A percentile compares a stretch with the other conserved stretches of the same genome.
These are phyloP conservation scores for Suillus subluteus DNA, from an alignment of 768 basidiomycete species.

Conservation along the genomic window DNA sequence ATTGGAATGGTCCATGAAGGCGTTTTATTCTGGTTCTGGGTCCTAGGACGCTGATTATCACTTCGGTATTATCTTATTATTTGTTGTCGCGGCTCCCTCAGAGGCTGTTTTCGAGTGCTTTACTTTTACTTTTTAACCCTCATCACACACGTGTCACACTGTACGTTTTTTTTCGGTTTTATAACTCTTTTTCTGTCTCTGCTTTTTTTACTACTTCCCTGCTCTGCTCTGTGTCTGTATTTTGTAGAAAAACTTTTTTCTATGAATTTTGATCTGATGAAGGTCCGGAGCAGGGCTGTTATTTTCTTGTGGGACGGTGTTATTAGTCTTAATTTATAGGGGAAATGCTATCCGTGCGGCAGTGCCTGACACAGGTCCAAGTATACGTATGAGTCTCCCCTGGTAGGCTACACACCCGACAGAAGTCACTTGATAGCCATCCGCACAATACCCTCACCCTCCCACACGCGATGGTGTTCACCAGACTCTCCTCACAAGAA, in stretches of 20 bases:
- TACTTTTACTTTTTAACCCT: neutral
- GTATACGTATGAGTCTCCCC: neutral
- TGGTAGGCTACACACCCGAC: neutral
- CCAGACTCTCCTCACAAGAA: conserved; percentile 65
- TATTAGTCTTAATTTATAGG: conserved; percentile 2
- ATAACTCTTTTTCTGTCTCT: conserved; percentile 6
- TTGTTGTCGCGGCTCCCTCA: conserved; percentile 6
- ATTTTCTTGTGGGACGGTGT: neutral
- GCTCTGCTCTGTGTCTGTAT: conserved; percentile 28
- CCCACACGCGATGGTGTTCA: conserved; percentile 62
- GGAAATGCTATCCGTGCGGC: neutral
- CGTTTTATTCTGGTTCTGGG: conserved; percentile 16
- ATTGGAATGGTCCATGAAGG: conserved; percentile 52
- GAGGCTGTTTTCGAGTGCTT: conserved; percentile 2
- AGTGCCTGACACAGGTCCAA: neutral
- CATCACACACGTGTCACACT: neutral
- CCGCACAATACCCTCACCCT: neutral
- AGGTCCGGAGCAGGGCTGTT: neutral
- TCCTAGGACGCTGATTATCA: conserved; percentile 31
- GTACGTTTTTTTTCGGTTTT: neutral
- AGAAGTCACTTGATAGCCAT: neutral
- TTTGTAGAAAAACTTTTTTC: conserved; percentile 30
- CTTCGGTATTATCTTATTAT: conserved; percentile 28
- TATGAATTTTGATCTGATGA: conserved; percentile 8
- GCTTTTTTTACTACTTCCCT: conserved; percentile 10